Percentiles rank a stretch among this genome's conserved stretches.
Conservation (phyloP, 495 filamentous ascomycete genomes). For the Parathielavia hyrcaniae region DNA sequence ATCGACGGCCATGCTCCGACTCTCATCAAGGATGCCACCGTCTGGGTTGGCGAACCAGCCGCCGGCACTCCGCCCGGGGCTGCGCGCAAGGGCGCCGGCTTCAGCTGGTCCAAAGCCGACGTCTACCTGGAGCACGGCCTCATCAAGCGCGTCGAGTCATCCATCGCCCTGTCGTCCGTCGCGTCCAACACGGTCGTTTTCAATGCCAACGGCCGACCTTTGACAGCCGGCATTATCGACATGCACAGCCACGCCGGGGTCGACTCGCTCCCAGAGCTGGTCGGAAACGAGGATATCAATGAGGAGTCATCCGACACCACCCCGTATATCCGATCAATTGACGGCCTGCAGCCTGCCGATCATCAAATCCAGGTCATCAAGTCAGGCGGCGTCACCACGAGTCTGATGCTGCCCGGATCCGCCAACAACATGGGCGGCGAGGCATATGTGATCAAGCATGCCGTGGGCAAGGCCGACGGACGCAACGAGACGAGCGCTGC, state of each 20-base stretch:
- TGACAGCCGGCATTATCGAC: conserved; percentile 60
- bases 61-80: conserved; percentile 37
- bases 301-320: conserved; percentile 49
- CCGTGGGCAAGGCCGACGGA: conserved; percentile 42
- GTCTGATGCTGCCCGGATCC: conserved; percentile 57
- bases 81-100: conserved; percentile 43
- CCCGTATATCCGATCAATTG: conserved; percentile 54
- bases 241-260: conserved; percentile 60
- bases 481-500: conserved; percentile 48
- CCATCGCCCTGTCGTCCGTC: conserved; percentile 31
- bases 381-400: conserved; percentile 61
- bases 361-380: conserved; percentile 55
- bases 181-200: conserved; percentile 39
- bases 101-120: conserved; percentile 40
- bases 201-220: conserved; percentile 50
- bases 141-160: conserved; percentile 37
- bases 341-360: conserved; percentile 47
- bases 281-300: conserved; percentile 46
- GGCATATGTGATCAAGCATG: conserved; percentile 58
- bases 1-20: conserved; percentile 43
- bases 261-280: conserved; percentile 36
- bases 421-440: conserved; percentile 65
- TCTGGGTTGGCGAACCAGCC: conserved; percentile 49
- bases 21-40: conserved; percentile 46
- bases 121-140: conserved; percentile 46